Base-by-base conservation (phyloP, 2,329 filamentous ascomycete genomes). In the Penicillium palitans region DNA sequence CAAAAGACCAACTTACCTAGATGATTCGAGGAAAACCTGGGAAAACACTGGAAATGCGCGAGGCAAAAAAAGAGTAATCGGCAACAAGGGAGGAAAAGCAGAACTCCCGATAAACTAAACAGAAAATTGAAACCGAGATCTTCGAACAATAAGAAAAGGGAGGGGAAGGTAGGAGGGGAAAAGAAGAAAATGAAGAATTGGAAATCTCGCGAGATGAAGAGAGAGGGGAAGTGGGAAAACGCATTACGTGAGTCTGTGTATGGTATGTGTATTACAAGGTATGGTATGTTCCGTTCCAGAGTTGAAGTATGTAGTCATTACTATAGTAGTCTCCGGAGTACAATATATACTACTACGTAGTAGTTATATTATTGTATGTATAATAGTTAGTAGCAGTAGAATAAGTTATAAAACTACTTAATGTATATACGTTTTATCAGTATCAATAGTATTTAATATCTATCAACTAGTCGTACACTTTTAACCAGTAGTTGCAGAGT, bases 131-230 rank as follows among this genome's bases (percentile, higher is more conserved):
- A 66, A 66, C 59, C 62, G 60, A 63, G 59, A 63, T 55, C 58
- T 63, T 62, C 62, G 58, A 66, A 66, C 63, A 68, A 66, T 66
- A 63, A 58, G 63, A 66, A 67, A 68, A 61, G 54, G 61, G 60
- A 61, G 60, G 59, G 64, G 62, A 57, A 58, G 56, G 59, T 59
- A 60, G 57, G 51, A 53, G 51, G 62, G 61, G 64, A 59, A 59
- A 61, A 61, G 59, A 58, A 59, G 58, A 61, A 61, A 60, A 66
- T 59, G 65, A 68, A 68, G 63, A 65, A 66, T 49, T 55, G 62
- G 66, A 67, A 68, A 65, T 63, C 50, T 52, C 50, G 50, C 50
- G 50, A 53, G 51, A 53, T 64, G 61, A 65, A 63, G 64, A 50
- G 59, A 60, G 59, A 54, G 59, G 57, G 60, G 60, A 61, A 60